Evolutionary conservation across 768 basidiomycete species (phyloP), one percentile per base, ranked within the genome.

Genomic region (Kwoniella bestiolae): DNA sequence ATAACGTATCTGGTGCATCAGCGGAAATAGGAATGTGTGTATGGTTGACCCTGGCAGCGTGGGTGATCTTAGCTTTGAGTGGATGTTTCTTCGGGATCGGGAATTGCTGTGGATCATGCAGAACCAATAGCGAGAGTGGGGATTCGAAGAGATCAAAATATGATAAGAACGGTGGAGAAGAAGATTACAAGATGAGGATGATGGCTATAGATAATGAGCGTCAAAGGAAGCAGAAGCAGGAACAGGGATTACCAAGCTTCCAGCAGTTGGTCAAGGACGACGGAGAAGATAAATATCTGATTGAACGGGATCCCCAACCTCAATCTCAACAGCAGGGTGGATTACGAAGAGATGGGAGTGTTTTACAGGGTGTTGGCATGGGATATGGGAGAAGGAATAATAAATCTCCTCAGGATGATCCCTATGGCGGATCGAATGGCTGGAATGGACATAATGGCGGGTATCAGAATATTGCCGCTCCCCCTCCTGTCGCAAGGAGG

Each of bases 41-140:
- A 5, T 81, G 80, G 80, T 53, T 81, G 25, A 76, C 73, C 0
- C 67, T 81, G 12, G 80, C 75, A 16, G 79, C 78, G 3, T 81
- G 78, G 79, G 44, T 75, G 25, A 61, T 69, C 12, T 66, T 69
- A 21, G 73, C 66, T 83, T 88, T 96, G 78, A 89, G 90, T 50
- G 92, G 94, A 11, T 96, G 92, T 80, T 89, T 92, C 83, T 95
- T 87, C 76, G 86, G 88, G 2, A 73, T 92, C 44, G 94, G 94
- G 16, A 85, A 90, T 64, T 94, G 93, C 70, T 95, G 93, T 76
- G 85, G 92, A n/a, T 83, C 82, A 34, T 45, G 49, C 25, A 35
- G 76, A 28, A 44, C 44, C 18, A 59, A 68, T 21, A 35, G 62
- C 46, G 59, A 62, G n/a, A 62, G 63, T 44, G 70, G 70, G n/a